Evolutionary conservation across 2,329 filamentous ascomycete species (phyloP).

Genomic region (Trichoderma sp.): DNA sequence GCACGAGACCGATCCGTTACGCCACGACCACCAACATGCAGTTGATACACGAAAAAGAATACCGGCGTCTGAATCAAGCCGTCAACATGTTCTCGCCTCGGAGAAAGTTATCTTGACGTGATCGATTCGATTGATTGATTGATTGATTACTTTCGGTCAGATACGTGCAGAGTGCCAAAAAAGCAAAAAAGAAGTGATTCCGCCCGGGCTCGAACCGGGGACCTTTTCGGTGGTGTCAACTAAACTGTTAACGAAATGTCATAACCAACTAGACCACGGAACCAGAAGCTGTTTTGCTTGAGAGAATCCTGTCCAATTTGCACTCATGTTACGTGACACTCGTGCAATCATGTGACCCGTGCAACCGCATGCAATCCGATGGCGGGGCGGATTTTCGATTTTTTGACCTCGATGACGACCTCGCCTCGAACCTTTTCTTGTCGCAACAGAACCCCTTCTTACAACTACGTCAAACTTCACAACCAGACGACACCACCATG

Average conservation of each 20-base stretch:
- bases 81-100: too few relatives aligned
- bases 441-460: too few relatives aligned
- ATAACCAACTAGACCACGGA: conserved; percentile 32
- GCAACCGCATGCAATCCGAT: conserved; percentile 25
- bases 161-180: background rate
- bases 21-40: too few relatives aligned
- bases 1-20: too few relatives aligned
- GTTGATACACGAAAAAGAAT: too few relatives aligned
- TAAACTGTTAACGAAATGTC: conserved; percentile 31
- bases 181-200: conserved; percentile 28
- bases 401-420: conserved; percentile 31
- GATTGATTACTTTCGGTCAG: too few relatives aligned
- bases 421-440: conserved; percentile 16
- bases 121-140: too few relatives aligned
- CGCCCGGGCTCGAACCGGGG: conserved; percentile 31
- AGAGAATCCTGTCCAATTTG: background rate
- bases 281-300: conserved; percentile 10
- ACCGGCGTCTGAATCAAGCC: too few relatives aligned
- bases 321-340: background rate
- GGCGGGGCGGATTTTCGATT: conserved; percentile 35
- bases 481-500: conserved; percentile 50
- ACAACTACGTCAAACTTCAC: too few relatives aligned
- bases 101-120: too few relatives aligned
- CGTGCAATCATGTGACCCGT: conserved; percentile 35
- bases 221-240: conserved; percentile 30